phyloP scores from a whole-genome alignment of 805 yeast species.

The Ogataea pini region DNA sequence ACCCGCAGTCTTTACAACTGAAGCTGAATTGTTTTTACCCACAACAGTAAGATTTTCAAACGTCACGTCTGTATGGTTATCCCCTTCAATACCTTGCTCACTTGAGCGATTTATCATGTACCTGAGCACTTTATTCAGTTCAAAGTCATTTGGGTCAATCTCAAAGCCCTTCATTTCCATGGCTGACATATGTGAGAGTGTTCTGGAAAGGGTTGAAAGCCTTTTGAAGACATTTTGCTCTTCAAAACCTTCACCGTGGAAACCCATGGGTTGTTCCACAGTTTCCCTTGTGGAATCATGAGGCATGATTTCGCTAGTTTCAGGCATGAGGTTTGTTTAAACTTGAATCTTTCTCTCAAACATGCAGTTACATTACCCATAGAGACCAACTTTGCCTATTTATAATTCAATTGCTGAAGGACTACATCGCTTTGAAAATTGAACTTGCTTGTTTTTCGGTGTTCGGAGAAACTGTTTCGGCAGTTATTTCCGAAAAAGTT shows the following conservation, averaged over 20 bases:
- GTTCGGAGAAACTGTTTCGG: background rate
- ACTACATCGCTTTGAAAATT: too few relatives aligned
- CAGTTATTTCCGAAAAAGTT: background rate
- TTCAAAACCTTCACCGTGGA: background rate
- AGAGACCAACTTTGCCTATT: too few relatives aligned
- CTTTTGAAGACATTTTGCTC: constrained; percentile 23
- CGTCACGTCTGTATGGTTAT: constrained; percentile 45
- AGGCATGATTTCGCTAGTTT: background rate
- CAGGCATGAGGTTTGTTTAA: too few relatives aligned
- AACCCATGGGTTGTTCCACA: background rate
- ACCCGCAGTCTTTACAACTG: constrained; percentile 44
- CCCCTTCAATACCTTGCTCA: constrained; percentile 48
- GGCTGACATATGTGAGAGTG: constrained; percentile 22
- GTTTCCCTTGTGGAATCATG: background rate
- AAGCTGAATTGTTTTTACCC: constrained; percentile 50
- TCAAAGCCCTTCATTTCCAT: constrained; percentile 24
- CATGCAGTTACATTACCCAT: too few relatives aligned
- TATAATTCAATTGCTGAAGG: too few relatives aligned
- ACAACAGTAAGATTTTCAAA: constrained; percentile 42
- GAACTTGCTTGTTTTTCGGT: background rate
- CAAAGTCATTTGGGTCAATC: constrained; percentile 42
- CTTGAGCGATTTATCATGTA: constrained; percentile 41
- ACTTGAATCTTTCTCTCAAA: too few relatives aligned
- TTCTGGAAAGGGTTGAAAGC: constrained; percentile 20
- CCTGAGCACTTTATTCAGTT: constrained; percentile 39